These are phyloP conservation scores for Exophiala xenobiotica DNA, from an alignment of 2,329 filamentous ascomycete genomes.

Conservation along the genomic window DNA sequence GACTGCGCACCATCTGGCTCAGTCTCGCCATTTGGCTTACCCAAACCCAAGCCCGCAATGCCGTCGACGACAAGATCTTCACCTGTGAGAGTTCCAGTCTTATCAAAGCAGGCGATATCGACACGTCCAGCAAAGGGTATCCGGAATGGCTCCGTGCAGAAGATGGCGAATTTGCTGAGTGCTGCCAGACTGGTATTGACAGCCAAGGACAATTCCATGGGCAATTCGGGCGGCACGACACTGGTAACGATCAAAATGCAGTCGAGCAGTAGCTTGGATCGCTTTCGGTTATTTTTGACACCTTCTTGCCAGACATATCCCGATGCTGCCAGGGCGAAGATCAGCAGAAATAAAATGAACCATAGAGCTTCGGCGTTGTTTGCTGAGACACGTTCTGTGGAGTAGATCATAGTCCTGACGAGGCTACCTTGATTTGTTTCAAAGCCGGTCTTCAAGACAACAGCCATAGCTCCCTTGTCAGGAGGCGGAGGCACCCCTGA, in stretches of 20 bases:
- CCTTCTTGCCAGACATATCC: slow-evolving; percentile 99
- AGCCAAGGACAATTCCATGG: slow-evolving; percentile 95
- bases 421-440: slow-evolving; percentile 97
- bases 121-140: slow-evolving; percentile 95
- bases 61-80: slow-evolving; percentile 97
- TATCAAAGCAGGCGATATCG: slow-evolving; percentile 96
- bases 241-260: slow-evolving; percentile 97
- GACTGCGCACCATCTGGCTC: slow-evolving; percentile 82
- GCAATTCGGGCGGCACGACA: slow-evolving; percentile 95
- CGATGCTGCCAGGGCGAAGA: slow-evolving; percentile 94
- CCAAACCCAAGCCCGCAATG: slow-evolving; percentile 82
- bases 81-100: slow-evolving; percentile 93
- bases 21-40: slow-evolving; percentile 63
- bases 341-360: slow-evolving; percentile 93
- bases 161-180: slow-evolving; percentile 92
- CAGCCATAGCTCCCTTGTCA: slow-evolving; percentile 88
- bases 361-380: slow-evolving; percentile 95
- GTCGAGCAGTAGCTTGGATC: slow-evolving; percentile 94
- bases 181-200: slow-evolving; percentile 97
- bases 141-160: slow-evolving; percentile 97
- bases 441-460: slow-evolving; percentile 96
- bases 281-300: slow-evolving; percentile 89
- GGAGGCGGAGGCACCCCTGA: slow-evolving; percentile 82
- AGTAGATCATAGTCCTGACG: slow-evolving; percentile 99
- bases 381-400: slow-evolving; percentile 96